Percentiles rank a stretch among this genome's conserved stretches.
These are phyloP conservation scores for Acacia confusa DNA, from an alignment of 306 rosid species.

Conservation along the genomic window DNA sequence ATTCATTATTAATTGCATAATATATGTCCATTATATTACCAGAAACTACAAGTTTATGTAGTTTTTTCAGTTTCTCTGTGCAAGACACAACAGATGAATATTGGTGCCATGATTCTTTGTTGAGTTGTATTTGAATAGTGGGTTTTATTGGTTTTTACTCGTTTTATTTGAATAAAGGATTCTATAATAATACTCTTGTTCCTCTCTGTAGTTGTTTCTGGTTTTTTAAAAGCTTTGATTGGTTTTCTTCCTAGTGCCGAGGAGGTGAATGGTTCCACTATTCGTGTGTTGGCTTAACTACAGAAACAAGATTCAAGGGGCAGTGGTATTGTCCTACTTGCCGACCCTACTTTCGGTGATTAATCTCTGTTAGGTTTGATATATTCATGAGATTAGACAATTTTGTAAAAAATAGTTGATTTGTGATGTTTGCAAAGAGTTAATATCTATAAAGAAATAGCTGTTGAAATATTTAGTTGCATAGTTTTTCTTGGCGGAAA, in stretches of 20 bases:
- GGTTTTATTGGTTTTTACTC: background rate
- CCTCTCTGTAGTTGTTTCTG: background rate
- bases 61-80: background rate
- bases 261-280: slow-evolving; percentile 99
- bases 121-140: background rate
- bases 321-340: slow-evolving; percentile 98
- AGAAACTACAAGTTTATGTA: background rate
- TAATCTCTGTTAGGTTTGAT: background rate
- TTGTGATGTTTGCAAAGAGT: background rate
- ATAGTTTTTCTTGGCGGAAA: background rate
- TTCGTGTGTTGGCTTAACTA: slow-evolving; percentile 87
- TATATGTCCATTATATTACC: background rate
- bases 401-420: background rate
- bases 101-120: background rate
- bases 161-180: background rate
- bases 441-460: background rate
- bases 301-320: slow-evolving; percentile 93
- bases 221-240: slow-evolving; percentile 14
- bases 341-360: slow-evolving; percentile 58
- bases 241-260: slow-evolving; percentile 69
- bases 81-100: background rate
- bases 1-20: background rate
- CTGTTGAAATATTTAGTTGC: background rate
- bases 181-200: background rate
- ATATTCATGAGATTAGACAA: background rate